A percentile compares a stretch with the other conserved stretches of the same genome.
Evolutionary conservation across 2,329 filamentous ascomycete genomes (phyloP).

Genomic region (Pseudogymnoascus sp.): DNA sequence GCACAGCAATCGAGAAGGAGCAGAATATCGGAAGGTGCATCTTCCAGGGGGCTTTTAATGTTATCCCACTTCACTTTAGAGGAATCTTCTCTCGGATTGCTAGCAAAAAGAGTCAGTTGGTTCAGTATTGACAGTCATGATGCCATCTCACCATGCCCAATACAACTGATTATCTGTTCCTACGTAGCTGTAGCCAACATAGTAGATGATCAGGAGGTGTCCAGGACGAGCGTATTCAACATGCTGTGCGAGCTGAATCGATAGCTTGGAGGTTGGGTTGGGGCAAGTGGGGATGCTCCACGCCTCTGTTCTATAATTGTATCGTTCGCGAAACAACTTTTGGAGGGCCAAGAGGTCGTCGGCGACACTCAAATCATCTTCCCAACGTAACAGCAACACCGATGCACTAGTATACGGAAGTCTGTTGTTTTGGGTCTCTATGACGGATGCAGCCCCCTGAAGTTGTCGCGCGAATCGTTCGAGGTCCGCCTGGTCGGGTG

Average conservation of each 20-base stretch:
- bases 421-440: constrained; percentile 53
- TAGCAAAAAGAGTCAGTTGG: constrained; percentile 33
- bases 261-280: constrained; percentile 53
- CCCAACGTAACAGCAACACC: constrained; percentile 53
- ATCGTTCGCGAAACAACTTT: constrained; percentile 49
- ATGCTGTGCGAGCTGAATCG: constrained; percentile 51
- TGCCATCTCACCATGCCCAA: constrained; percentile 53
- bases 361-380: constrained; percentile 47
- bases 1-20: constrained; percentile 55
- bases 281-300: constrained; percentile 53
- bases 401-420: constrained; percentile 50
- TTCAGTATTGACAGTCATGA: constrained; percentile 10
- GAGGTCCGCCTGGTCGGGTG: constrained; percentile 41
- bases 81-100: constrained; percentile 49
- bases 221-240: constrained; percentile 49
- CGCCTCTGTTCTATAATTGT: constrained; percentile 51
- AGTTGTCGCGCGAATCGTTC: constrained; percentile 59
- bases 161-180: constrained; percentile 53
- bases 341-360: constrained; percentile 47
- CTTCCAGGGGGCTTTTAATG: constrained; percentile 53
- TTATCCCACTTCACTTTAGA: constrained; percentile 55
- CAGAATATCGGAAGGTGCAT: constrained; percentile 54
- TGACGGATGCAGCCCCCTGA: constrained; percentile 60
- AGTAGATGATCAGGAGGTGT: constrained; percentile 56
- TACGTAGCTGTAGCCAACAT: constrained; percentile 52